phyloP scores from a whole-genome alignment of 495 filamentous ascomycete species.

The Penicillium ochrochloron region DNA sequence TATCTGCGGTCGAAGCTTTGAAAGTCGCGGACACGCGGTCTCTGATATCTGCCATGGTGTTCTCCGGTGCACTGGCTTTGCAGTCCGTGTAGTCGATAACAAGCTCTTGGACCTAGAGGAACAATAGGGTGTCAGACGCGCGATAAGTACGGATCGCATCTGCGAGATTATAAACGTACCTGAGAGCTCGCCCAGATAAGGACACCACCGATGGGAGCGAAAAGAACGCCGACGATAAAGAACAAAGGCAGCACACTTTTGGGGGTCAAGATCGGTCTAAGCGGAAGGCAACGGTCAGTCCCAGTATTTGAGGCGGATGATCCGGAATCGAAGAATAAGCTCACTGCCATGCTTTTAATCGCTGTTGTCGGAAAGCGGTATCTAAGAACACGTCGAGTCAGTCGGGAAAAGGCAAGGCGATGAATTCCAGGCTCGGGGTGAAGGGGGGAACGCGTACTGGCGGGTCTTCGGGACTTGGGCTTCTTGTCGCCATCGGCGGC shows the following conservation, averaged over 20 bases:
- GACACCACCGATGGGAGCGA: conserved; percentile 84
- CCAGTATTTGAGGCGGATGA: not conserved
- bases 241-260: conserved; percentile 92
- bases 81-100: conserved; percentile 89
- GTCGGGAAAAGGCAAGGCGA: not conserved
- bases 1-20: conserved; percentile 45
- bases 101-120: conserved; percentile 80
- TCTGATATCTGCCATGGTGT: conserved; percentile 42
- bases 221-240: conserved; percentile 83
- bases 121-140: conserved; percentile 20
- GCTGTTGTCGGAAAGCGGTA: conserved; percentile 90
- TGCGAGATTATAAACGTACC: conserved; percentile 42
- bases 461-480: conserved; percentile 81
- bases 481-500: conserved; percentile 66
- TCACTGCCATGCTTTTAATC: conserved; percentile 94
- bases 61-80: conserved; percentile 50
- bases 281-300: conserved; percentile 13
- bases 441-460: conserved; percentile 60
- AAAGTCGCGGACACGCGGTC: conserved; percentile 68
- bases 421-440: not conserved
- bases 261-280: conserved; percentile 86
- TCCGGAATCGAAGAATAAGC: conserved; percentile 30
- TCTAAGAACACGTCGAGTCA: conserved; percentile 51
- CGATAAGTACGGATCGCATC: not conserved
- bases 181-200: conserved; percentile 80